Evolutionary conservation across 2,329 filamentous ascomycete species (phyloP).

Genomic region (Thielaviopsis euricoi): DNA sequence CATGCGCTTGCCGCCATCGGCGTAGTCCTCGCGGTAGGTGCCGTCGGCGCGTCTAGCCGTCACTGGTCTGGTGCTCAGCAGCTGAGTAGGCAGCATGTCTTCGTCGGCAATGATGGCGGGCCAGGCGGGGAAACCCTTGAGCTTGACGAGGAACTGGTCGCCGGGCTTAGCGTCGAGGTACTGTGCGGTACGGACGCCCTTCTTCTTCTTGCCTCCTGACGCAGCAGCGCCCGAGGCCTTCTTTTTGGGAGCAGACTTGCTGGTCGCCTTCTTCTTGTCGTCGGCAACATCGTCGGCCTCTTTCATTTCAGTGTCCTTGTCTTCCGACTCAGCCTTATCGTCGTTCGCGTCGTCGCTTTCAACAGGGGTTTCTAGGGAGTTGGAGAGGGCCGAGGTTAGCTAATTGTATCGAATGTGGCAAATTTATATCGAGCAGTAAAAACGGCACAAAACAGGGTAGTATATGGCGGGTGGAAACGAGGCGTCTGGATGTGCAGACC

Average conservation of each 20-base stretch:
- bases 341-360: constrained; percentile 1
- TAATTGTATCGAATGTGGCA: neutral
- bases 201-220: constrained; percentile 67
- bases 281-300: constrained; percentile 21
- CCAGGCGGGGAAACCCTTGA: constrained; percentile 92
- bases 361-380: constrained; percentile 14
- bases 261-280: constrained; percentile 26
- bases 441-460: neutral
- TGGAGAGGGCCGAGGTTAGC: neutral
- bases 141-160: constrained; percentile 78
- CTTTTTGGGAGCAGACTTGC: constrained; percentile 30
- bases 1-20: constrained; percentile 72
- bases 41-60: constrained; percentile 70
- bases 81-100: constrained; percentile 68
- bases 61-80: constrained; percentile 66
- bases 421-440: neutral
- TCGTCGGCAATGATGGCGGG: constrained; percentile 89
- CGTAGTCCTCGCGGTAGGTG: constrained; percentile 71
- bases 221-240: constrained; percentile 55
- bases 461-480: neutral
- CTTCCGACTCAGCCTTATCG: constrained; percentile 10
- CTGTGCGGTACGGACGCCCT: constrained; percentile 57
- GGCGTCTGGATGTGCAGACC: neutral
- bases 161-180: constrained; percentile 75
- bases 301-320: constrained; percentile 8